phyloP scores from a whole-genome alignment of 208 protist species.

The Trypanosoma boissoni region DNA sequence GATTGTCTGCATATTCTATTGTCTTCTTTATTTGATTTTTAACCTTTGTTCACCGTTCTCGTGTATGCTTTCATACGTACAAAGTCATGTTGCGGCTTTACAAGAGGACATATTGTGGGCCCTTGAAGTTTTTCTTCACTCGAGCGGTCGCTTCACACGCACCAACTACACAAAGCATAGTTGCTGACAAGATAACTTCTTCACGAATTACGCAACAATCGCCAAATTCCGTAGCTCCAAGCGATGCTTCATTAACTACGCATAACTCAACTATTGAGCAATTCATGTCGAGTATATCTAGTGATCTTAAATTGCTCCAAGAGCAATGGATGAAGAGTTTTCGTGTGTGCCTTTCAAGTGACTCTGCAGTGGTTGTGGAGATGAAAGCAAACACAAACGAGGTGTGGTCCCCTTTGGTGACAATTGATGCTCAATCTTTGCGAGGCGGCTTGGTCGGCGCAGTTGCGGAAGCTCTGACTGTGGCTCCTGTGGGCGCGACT shows the following conservation, averaged over 20 bases:
- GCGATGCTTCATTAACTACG: neutral
- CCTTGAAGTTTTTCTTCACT: too few species aligned
- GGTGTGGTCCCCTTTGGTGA: slow-evolving; percentile 11
- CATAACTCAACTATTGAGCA: neutral
- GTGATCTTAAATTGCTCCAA: slow-evolving; percentile 20
- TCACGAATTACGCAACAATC: too few species aligned
- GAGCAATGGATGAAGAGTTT: slow-evolving; percentile 24
- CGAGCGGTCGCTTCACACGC: too few species aligned
- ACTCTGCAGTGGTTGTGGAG: slow-evolving; percentile 15
- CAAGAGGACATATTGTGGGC: too few species aligned
- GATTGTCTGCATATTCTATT: too few species aligned
- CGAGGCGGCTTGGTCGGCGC: slow-evolving; percentile 5
- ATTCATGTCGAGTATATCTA: slow-evolving; percentile 6
- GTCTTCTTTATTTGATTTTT: too few species aligned
- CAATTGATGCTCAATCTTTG: slow-evolving; percentile 6
- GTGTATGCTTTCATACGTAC: too few species aligned
- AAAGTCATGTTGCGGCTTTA: too few species aligned
- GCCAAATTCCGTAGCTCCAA: too few species aligned
- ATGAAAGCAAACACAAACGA: neutral
- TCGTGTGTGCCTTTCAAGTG: slow-evolving; percentile 23
- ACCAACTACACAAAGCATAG: too few species aligned
- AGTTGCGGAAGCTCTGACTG: slow-evolving; percentile 12
- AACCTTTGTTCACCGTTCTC: too few species aligned
- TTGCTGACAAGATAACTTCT: too few species aligned
- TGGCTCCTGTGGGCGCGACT: neutral